Base-by-base conservation (phyloP, 106 monocot species). In the Platanthera guangdongensis region DNA sequence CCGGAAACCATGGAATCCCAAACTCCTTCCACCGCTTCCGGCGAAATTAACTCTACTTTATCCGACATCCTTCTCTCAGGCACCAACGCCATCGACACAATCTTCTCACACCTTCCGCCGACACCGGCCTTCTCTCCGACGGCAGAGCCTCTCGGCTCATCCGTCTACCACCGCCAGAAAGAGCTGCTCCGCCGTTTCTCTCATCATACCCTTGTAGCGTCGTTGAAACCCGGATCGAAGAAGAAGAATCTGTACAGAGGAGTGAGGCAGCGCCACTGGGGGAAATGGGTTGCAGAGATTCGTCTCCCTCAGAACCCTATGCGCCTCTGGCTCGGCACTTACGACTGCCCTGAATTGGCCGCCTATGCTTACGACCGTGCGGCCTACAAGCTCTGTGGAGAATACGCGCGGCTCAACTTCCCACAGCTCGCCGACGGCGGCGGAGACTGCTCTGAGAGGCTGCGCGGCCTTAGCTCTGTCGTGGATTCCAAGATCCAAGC, bases 211-310 rank as follows among this genome's bases (percentile, higher is more conserved):
- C 9, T 3, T 1, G 49, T 5, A 5, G 39, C 8, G 15, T 48
- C 21, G 53, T 45, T 74, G 50, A 50, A 9, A 32, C 14, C 22
- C 13, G 47, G 14, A 8, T 18, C 8, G 74, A 18, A 15, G 79
- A 63, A 70, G 83, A 92, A 70, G 83, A 92, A 87, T 81, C 80
- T 87, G 5, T 88, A 88, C 72, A 80, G 88, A 12, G 88, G 88
- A 3, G 88, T 88, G 46, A 73, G 89, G 79, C 89, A 89, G 80
- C 79, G 94, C 79, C 88, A 91, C 67, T 85, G 88, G 94, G 91
- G 94, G 60, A 89, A 88, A 81, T 94, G 93, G 93, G 93, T 94
- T 60, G 90, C 87, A 2, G 94, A 94, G 90, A 90, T 90, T 75
- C 84, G 94, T 57, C 79, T 94, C 21, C 94, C 94, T 18, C 91